Evolutionary conservation across 1,139 yeast species (phyloP).

Genomic region (Geotrichum candidum): DNA sequence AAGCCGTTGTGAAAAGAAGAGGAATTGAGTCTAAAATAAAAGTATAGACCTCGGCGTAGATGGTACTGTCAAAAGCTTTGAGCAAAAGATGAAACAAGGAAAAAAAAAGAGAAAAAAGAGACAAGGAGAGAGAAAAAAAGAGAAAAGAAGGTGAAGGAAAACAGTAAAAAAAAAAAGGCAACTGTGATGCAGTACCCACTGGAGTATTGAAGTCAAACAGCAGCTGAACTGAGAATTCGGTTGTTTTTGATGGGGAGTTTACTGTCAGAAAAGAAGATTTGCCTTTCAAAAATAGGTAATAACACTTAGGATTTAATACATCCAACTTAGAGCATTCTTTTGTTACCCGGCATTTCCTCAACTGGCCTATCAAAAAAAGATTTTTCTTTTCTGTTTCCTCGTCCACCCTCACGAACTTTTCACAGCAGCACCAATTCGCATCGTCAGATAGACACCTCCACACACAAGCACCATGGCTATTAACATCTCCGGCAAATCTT

Average conservation of each 20-base stretch:
- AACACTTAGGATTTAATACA: neutral
- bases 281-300: neutral
- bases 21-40: neutral
- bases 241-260: neutral
- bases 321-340: neutral
- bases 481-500: conserved; percentile 39
- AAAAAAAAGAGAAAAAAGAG: neutral
- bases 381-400: neutral
- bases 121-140: neutral
- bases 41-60: neutral
- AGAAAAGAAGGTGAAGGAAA: neutral
- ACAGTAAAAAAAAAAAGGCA: neutral
- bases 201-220: neutral
- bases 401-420: neutral
- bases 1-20: neutral
- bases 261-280: neutral
- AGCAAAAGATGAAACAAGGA: neutral
- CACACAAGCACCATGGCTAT: conserved; percentile 31
- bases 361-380: neutral
- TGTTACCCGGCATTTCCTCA: neutral
- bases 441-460: neutral
- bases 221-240: neutral
- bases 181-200: neutral
- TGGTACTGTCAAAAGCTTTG: neutral
- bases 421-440: neutral